These are phyloP conservation scores for Globisporangium megalacanthum DNA, from an alignment of 352 stramenopile genomes.

Conservation along the genomic window DNA sequence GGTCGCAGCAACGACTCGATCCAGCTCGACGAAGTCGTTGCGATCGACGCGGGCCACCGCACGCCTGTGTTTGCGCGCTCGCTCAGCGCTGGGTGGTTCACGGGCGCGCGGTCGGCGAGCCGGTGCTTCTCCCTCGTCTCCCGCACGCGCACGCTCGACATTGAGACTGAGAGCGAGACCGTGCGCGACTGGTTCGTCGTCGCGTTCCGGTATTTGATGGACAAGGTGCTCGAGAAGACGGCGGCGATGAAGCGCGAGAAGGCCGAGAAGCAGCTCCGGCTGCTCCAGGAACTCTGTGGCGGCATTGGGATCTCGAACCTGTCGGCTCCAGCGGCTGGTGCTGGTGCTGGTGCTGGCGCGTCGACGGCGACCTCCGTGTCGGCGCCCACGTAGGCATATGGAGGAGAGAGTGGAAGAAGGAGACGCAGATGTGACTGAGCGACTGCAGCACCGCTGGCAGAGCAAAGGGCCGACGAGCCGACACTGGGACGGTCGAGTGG, in stretches of 20 bases:
- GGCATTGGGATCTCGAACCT: slow-evolving; percentile 15
- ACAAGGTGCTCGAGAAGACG: slow-evolving; percentile 84
- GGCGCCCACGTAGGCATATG: too few species aligned
- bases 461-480: too few species aligned
- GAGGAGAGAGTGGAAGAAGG: too few species aligned
- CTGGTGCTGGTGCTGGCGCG: background rate
- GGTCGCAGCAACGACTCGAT: slow-evolving; percentile 71
- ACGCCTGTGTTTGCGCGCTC: slow-evolving; percentile 65
- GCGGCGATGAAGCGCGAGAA: slow-evolving; percentile 69
- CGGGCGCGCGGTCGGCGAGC: slow-evolving; percentile 20
- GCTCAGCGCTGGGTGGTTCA: slow-evolving; percentile 22
- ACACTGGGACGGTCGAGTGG: too few species aligned
- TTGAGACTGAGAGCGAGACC: slow-evolving; percentile 63
- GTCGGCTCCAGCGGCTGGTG: background rate
- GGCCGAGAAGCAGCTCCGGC: slow-evolving; percentile 67
- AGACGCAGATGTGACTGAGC: too few species aligned
- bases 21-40: slow-evolving; percentile 64
- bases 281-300: slow-evolving; percentile 69
- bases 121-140: slow-evolving; percentile 77
- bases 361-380: background rate
- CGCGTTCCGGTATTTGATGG: slow-evolving; percentile 78
- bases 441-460: too few species aligned
- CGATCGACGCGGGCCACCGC: slow-evolving; percentile 46
- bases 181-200: slow-evolving; percentile 84
- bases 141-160: slow-evolving; percentile 56